These are phyloP conservation scores for Panaeolus papilionaceus DNA, from an alignment of 768 basidiomycete species.

Conservation along the genomic window DNA sequence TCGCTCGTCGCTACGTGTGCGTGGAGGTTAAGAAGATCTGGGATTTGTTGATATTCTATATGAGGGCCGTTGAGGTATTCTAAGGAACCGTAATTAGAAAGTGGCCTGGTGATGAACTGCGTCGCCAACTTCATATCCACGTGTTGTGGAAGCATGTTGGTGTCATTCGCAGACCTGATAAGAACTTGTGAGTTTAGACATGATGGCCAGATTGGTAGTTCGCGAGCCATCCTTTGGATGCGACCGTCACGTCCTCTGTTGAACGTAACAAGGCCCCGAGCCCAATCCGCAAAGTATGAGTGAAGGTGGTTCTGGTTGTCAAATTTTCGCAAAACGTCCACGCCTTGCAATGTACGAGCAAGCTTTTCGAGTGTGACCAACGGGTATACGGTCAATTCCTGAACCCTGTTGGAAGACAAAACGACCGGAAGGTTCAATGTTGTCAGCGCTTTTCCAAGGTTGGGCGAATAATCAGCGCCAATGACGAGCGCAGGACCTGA, in stretches of 20 bases:
- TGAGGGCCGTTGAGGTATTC: neutral
- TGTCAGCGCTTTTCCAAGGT: slow-evolving; percentile 22
- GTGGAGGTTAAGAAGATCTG: neutral
- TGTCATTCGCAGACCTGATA: neutral
- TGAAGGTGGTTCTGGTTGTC: neutral
- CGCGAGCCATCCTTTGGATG: neutral
- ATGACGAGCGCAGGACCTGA: slow-evolving; percentile 30
- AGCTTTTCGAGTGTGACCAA: neutral
- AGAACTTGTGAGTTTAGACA: neutral
- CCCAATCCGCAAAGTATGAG: neutral
- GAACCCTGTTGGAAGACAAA: slow-evolving; percentile 18
- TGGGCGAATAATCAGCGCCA: slow-evolving; percentile 15
- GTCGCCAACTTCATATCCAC: neutral
- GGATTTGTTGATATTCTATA: neutral
- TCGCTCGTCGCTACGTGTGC: neutral
- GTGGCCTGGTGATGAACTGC: neutral
- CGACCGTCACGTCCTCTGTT: neutral
- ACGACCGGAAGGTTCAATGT: slow-evolving; percentile 26
- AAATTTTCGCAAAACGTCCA: neutral
- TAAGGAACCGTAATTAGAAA: neutral
- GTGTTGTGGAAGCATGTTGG: neutral
- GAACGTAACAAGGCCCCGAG: neutral
- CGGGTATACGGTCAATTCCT: slow-evolving; percentile 13
- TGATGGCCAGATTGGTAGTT: neutral
- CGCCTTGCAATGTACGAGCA: neutral